Evolutionary conservation across 805 yeast species (phyloP), one percentile per base, ranked within the genome.

Genomic region (Spathaspora passalidarum): DNA sequence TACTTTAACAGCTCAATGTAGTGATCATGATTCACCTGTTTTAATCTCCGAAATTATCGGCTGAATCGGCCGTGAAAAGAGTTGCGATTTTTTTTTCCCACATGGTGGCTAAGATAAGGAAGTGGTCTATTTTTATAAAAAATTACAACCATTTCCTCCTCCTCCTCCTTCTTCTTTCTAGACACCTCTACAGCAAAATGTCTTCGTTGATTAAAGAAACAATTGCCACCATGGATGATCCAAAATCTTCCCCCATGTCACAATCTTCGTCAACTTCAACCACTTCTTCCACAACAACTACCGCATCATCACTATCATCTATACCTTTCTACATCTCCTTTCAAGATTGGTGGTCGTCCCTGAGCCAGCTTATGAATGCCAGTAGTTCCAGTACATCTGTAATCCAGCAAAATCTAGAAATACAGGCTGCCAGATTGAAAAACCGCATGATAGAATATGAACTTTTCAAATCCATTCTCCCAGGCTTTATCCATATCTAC

Each of bases 341-440:
- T 18, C 46, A 51, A 14, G 75, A 71, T 52, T 71, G 76, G 76
- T 69, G 75, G 74, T 25, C 48, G 6, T 54, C 61, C 13, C 54
- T 67, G 4, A 47, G 62, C 4, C 51, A 55, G 13, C 50, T 65
- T 3, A 39, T 55, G 55, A 41, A 50, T 38, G 49, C 21, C 6
- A 32, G 56, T 45, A 39, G 44, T 32, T 38, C 41, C 17, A 32
- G 48, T 32, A 32, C 49, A 10, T 39, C 39, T 25, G 16, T 45
- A 13, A 10, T 51, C 13, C 38, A 50, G 43, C 17, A 46, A 17
- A 29, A 17, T 13, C 14, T 13, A 7, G 34, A 29, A 13, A 11
- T 29, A 3, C 34, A 29, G n/a, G 34, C 34, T 13, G 69, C 71
- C 3, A 49, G 61, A 19, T 45, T 51, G 22, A 51, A 53, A 20